Base-by-base conservation (phyloP, 768 basidiomycete species). In the Pleurotus sapidus region DNA sequence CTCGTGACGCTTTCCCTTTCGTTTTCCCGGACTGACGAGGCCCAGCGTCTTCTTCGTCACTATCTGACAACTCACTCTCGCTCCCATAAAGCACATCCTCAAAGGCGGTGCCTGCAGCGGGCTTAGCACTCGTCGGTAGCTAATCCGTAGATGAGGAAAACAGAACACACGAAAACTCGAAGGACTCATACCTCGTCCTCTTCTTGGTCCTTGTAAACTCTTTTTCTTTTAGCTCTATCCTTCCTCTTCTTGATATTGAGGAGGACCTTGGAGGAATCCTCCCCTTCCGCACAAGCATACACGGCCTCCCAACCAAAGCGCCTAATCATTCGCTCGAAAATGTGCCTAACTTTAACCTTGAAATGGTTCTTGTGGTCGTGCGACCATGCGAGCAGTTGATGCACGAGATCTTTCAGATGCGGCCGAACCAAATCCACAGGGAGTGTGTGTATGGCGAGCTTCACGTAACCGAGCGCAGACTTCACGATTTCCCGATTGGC, bases 351-450 rank as follows among this genome's bases (percentile, higher is more conserved):
- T 76, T 98, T 98, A 49, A 83, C 78, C 71, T 98, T 98, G 85
- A 99, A 98, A 68, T 98, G 97, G 65, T 98, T 98, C 70, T 96
- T 96, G 74, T 98, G 96, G 67, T 98, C 95, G 67, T 97, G 94
- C 4, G 93, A 93, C 94, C 97, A 96, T 46, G 79, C 80, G 34
- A 98, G 77, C 11, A 99, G 79, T 0, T 88, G 89, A 0, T 93
- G 91, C 0, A 98, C 91, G 20, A 98, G 78, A 20, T 77, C 77
- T 23, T 79, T 77, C 7, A 99, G 77, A 63, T 95, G 87, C 0
- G 89, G 90, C n/a, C 80, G 81, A 46, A 97, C 75, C 58, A 92
- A 71, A 3, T 88, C 81, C 0, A 76, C 63, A 0, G 94, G 81
- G 23, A 98, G 80, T 0, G 93, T 88, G 65, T 98, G 95, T 60